A percentile compares a stretch with the other conserved stretches of the same genome.
Conservation (phyloP, 768 basidiomycete genomes). For the Clitopilus hobsonii region DNA sequence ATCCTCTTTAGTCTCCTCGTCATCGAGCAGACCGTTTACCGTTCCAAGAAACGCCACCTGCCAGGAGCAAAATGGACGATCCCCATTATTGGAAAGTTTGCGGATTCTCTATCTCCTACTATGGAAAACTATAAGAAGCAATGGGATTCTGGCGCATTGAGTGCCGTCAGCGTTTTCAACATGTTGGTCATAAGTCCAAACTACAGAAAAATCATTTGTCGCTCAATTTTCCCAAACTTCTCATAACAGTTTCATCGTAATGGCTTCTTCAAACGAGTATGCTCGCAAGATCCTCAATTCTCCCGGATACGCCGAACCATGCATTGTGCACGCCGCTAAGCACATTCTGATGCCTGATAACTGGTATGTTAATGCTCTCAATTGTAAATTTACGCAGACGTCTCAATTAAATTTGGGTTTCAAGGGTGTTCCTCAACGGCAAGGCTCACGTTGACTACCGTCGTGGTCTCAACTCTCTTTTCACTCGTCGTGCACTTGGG, state of each 20-base stretch:
- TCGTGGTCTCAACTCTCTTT: conserved; percentile 82
- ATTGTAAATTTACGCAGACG: not conserved
- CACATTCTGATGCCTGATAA: conserved; percentile 80
- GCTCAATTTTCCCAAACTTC: conserved; percentile 1
- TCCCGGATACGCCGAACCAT: conserved; percentile 88
- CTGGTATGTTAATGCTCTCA: conserved; percentile 48
- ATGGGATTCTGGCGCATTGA: conserved; percentile 87
- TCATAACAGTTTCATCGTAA: conserved; percentile 88
- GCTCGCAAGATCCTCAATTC: conserved; percentile 96
- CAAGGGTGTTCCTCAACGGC: conserved; percentile 95
- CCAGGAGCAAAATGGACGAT: conserved; percentile 92
- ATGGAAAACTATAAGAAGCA: conserved; percentile 90
- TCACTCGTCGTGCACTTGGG: conserved; percentile 93
- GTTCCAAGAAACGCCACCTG: conserved; percentile 83
- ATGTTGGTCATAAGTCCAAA: conserved; percentile 57
- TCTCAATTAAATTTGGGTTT: conserved; percentile 1
- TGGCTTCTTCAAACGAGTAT: conserved; percentile 92
- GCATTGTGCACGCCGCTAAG: conserved; percentile 90
- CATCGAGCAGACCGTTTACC: conserved; percentile 85
- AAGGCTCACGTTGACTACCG: conserved; percentile 94
- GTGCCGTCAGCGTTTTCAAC: conserved; percentile 93
- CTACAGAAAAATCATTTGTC: not conserved
- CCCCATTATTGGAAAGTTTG: conserved; percentile 96
- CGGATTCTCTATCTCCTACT: conserved; percentile 86
- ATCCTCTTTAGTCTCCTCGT: conserved; percentile 71